Evolutionary conservation across 768 basidiomycete species (phyloP), one percentile per base, ranked within the genome.

Genomic region (Clathrus columnatus): DNA sequence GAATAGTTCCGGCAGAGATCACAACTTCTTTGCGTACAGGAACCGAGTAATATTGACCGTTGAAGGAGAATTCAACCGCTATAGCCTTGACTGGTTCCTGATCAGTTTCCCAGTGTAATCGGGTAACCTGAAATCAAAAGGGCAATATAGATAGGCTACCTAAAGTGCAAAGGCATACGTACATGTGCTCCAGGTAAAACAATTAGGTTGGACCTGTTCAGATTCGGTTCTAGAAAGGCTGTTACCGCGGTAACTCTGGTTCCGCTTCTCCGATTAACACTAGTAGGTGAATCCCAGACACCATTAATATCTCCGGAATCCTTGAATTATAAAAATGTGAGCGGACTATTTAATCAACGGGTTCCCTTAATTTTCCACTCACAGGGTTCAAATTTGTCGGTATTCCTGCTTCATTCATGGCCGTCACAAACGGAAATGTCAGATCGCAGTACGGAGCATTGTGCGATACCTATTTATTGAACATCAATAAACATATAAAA

Each of bases 221-320:
- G 7, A 27, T 56, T 56, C 1, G 30, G 30, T 23, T 23, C 28
- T 28, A 50, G 42, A 32, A 53, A 56, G 5, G 30, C 43, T 24
- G 55, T 47, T 23, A 47, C 55, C 5, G 55, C 55, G 28, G 47
- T 50, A 36, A 47, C 49, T 21, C 55, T 20, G 26, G 47, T 56
- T 53, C 55, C 55, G 41, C 47, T 56, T 17, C 20, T 41, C 26
- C 48, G 23, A 27, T 56, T 48, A 7, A 56, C 55, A 7, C 47
- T 30, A 7, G 55, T 56, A 23, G 48, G 55, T 6, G 55, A 53
- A 20, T 56, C 49, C 26, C 49, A 56, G 20, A 56, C 41, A 18
- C 55, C 55, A n/a, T 28, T 52, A n/a, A 42, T 28, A 30, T 56
- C 41, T 8, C n/a, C 55, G 27, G 53, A 54, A 42, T 47, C 52